These are phyloP conservation scores for Pichia cephalocereana DNA, from an alignment of 805 yeast genomes.

Conservation along the genomic window DNA sequence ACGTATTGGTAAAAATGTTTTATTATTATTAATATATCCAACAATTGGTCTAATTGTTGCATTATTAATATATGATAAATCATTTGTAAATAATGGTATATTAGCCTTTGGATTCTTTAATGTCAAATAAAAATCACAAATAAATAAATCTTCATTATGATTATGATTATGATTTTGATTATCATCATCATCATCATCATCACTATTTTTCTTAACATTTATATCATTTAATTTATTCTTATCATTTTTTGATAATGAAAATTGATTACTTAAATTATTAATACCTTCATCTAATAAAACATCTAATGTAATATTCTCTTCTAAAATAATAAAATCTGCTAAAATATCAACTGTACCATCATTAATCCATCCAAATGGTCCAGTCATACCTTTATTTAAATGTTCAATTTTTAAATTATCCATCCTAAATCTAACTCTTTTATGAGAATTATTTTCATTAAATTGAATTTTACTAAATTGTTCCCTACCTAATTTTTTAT, in stretches of 20 bases:
- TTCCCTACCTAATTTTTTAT: slow-evolving; percentile 11
- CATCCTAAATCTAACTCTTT: slow-evolving; percentile 69
- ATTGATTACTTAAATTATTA: slow-evolving; percentile 5
- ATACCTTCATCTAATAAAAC: slow-evolving; percentile 22
- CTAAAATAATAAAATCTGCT: slow-evolving; percentile 82
- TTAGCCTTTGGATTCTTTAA: slow-evolving; percentile 81
- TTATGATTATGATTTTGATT: slow-evolving; percentile 8
- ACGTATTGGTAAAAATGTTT: slow-evolving; percentile 80
- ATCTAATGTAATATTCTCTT: slow-evolving; percentile 31
- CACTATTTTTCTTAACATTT: background rate
- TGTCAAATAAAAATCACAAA: slow-evolving; percentile 70
- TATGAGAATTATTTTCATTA: slow-evolving; percentile 21
- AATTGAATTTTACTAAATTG: slow-evolving; percentile 10
- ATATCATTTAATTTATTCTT: slow-evolving; percentile 2
- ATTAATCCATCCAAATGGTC: slow-evolving; percentile 97
- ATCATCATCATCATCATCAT: background rate
- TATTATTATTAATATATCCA: slow-evolving; percentile 84
- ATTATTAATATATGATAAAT: slow-evolving; percentile 81
- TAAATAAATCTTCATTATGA: slow-evolving; percentile 30
- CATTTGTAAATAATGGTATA: slow-evolving; percentile 82
- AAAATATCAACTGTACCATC: slow-evolving; percentile 87
- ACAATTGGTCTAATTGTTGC: slow-evolving; percentile 93
- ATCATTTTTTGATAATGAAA: background rate
- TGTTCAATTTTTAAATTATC: slow-evolving; percentile 85
- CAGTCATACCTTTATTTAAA: slow-evolving; percentile 78